Conservation (phyloP, 2,329 filamentous ascomycete genomes). For the Penicillium sp. region DNA sequence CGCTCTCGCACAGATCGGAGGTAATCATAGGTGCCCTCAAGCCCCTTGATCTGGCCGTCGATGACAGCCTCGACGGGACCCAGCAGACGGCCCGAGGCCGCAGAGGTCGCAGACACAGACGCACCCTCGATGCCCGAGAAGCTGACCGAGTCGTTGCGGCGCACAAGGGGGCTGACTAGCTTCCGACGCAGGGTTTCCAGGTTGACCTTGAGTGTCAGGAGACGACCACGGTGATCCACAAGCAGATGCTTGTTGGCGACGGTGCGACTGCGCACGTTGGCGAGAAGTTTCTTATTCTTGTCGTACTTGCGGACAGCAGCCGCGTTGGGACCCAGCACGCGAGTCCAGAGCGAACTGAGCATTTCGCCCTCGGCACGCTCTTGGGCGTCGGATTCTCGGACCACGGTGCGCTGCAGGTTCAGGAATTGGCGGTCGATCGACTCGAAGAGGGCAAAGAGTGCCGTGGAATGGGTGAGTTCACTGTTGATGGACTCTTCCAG, state of each 20-base stretch:
- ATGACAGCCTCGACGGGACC: conserved; percentile 50
- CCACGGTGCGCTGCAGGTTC: conserved; percentile 77
- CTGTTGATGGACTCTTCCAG: conserved; percentile 84
- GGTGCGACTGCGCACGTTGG: conserved; percentile 72
- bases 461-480: conserved; percentile 73
- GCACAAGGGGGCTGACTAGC: conserved; percentile 75
- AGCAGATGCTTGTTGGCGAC: conserved; percentile 82
- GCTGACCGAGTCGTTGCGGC: conserved; percentile 53
- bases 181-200: conserved; percentile 79
- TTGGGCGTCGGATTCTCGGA: conserved; percentile 74
- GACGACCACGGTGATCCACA: conserved; percentile 76
- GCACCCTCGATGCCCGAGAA: conserved; percentile 29
- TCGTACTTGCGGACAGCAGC: conserved; percentile 80
- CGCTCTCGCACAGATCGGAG: conserved; percentile 67
- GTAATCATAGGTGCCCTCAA: conserved; percentile 74
- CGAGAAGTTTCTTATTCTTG: conserved; percentile 75
- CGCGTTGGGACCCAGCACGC: conserved; percentile 70
- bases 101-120: conserved; percentile 13
- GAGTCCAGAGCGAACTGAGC: conserved; percentile 78
- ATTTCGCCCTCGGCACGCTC: conserved; percentile 75
- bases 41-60: conserved; percentile 76
- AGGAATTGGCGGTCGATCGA: conserved; percentile 84
- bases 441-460: conserved; percentile 84
- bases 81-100: conserved; percentile 51
- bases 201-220: conserved; percentile 77